Base-by-base conservation (phyloP, 164 flowering plant species). In the Berberis vulgaris region DNA sequence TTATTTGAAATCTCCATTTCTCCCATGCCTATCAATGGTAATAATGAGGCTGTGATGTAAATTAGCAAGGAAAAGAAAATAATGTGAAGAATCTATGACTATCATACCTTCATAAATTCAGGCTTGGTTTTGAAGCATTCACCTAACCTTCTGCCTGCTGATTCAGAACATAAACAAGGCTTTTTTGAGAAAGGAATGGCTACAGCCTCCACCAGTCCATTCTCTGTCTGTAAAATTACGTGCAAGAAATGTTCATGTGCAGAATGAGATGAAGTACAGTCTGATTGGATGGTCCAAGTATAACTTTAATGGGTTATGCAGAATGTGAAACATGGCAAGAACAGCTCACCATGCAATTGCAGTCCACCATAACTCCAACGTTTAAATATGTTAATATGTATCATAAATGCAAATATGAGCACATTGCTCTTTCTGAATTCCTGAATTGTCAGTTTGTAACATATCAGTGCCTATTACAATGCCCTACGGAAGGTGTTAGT, bases 131-230 rank as follows among this genome's bases (percentile, higher is more conserved):
- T 69, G 64, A 67, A 88, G 84, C 94, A 87, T 78, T 85, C 88
- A 61, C 99, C 99, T 61, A 85, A 71, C 65, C 68, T 82, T 71
- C 86, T 86, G 65, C 64, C 71, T 65, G 68, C 69, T 49, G 83
- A 45, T 58, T 84, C 80, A 39, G 91, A 83, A 43, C 97, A 92
- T 79, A 91, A 71, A 58, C 92, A 94, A 56, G 99, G 99, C 96
- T 86, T 89, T 74, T 85, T 81, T 59, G 92, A 84, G 65, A 91
- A 79, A 69, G 91, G 97, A 72, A 91, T 82, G 70, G 90, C 97
- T 69, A 95, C 88, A 61, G 94, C 84, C 73, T 95, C 99, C 57
- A 95, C 97, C 42, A 95, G 81, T 44, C 97, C 97, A 82, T 91
- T 95, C 73, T 91, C 99, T 47, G 84, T 86, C 99, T 95, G 84